These are phyloP conservation scores for Lasiodiplodia theobromae DNA, from an alignment of 2,329 filamentous ascomycete species.

Conservation along the genomic window DNA sequence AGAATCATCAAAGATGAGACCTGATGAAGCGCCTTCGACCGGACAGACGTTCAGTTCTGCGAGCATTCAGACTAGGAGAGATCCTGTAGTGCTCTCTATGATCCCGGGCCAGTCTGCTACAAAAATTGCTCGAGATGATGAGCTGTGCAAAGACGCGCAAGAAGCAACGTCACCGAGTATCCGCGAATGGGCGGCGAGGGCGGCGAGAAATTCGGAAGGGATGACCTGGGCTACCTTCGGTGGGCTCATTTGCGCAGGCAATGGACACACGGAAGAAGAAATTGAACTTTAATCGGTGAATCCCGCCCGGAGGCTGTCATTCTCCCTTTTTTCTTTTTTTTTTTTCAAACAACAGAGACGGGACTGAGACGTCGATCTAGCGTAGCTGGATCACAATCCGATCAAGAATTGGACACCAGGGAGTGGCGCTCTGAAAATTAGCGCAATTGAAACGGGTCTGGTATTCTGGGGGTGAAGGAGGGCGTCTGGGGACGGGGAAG, in stretches of 20 bases:
- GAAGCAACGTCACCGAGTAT: background rate
- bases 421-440: background rate
- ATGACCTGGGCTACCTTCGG: constrained; percentile 52
- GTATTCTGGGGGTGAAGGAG: background rate
- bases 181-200: constrained; percentile 14
- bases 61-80: background rate
- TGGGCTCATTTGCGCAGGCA: constrained; percentile 52
- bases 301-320: background rate
- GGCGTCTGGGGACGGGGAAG: background rate
- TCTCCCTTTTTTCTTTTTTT: background rate
- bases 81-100: background rate
- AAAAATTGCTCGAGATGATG: background rate
- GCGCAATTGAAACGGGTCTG: background rate
- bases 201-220: constrained; percentile 36
- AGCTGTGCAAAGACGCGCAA: background rate
- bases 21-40: background rate
- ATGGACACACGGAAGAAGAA: constrained; percentile 53
- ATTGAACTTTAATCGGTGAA: constrained; percentile 46
- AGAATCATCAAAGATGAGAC: background rate
- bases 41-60: background rate
- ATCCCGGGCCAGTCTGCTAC: background rate
- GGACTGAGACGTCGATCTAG: background rate
- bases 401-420: background rate
- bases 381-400: background rate
- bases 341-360: background rate